Base-by-base conservation (phyloP, 345 rosid genomes). In the Combretum micranthum region DNA sequence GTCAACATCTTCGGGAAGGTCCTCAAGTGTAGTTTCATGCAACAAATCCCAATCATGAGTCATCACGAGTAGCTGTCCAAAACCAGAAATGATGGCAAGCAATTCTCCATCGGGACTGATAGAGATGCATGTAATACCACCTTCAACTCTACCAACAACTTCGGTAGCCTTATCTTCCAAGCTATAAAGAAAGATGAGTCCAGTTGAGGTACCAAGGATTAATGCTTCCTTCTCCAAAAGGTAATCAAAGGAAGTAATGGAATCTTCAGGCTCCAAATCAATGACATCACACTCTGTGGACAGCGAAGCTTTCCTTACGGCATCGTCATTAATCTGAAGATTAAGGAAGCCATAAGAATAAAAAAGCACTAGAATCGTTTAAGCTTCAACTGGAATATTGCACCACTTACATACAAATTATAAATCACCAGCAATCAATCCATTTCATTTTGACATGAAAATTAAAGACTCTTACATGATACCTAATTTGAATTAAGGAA, bases 11-110 rank as follows among this genome's bases (percentile, higher is more conserved):
- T 78, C 87, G 42, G 79, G 74, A 55, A 63, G 72, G 47, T 84
- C 92, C 63, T 77, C 82, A 21, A 85, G 45, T 5, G 88, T 50
- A 64, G 66, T 71, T 80, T 93, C 99, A 22, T 82, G 83, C 83
- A 89, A 74, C 72, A 93, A 75, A 77, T 77, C 96, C 99, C 97
- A 93, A 72, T 93, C 99, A 77, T 74, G 87, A 55, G 94, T 93
- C 96, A 89, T 89, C 32, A 93, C 85, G 46, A 93, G 75, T 60
- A 93, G 54, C 82, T 87, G 88, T n/a, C 96, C 84, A 16, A 77
- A 72, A 19, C 90, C 95, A 63, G 88, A 67, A 42, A 84, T 69
- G 21, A 93, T 62, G 26, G 82, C 86, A 20, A 89, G 81, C 65
- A 87, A 60, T 71, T 87, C 96, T 49, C 97, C 99, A 60, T 81